Evolutionary conservation across 129 eudicot genomes (phyloP).

Genomic region (Dittrichia graveolens): DNA sequence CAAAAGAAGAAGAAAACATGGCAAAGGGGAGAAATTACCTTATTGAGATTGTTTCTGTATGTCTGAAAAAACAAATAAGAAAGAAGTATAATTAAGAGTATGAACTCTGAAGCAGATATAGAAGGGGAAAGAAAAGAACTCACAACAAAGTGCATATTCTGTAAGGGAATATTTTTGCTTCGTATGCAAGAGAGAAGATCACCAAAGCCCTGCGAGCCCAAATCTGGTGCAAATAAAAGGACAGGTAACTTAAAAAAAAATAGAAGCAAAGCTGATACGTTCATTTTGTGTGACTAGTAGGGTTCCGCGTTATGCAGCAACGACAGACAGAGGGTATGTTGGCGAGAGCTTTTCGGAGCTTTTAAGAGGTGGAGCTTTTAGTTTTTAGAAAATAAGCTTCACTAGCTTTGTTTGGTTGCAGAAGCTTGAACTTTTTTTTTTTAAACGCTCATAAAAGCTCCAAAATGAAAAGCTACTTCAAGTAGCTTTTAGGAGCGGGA

Average conservation of each 20-base stretch:
- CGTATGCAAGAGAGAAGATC: conserved; percentile 86
- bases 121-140: conserved; percentile 32
- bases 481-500: too few species aligned
- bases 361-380: too few species aligned
- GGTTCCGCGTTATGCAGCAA: too few species aligned
- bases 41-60: conserved; percentile 92
- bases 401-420: too few species aligned
- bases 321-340: too few species aligned
- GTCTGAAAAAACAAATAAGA: conserved; percentile 59
- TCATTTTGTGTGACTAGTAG: background rate
- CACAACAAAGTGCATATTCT: conserved; percentile 97
- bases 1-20: background rate
- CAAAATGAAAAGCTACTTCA: too few species aligned
- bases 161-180: conserved; percentile 77
- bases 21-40: conserved; percentile 46
- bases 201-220: conserved; percentile 95
- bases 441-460: too few species aligned
- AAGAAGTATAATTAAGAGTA: conserved; percentile 1
- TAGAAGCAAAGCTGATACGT: background rate
- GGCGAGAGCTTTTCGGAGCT: too few species aligned
- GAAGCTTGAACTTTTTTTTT: too few species aligned
- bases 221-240: conserved; percentile 48
- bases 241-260: conserved; percentile 8
- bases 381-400: too few species aligned
- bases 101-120: background rate